These are phyloP conservation scores for Oxyria digyna DNA, from an alignment of 148 eudicot species.

Conservation along the genomic window DNA sequence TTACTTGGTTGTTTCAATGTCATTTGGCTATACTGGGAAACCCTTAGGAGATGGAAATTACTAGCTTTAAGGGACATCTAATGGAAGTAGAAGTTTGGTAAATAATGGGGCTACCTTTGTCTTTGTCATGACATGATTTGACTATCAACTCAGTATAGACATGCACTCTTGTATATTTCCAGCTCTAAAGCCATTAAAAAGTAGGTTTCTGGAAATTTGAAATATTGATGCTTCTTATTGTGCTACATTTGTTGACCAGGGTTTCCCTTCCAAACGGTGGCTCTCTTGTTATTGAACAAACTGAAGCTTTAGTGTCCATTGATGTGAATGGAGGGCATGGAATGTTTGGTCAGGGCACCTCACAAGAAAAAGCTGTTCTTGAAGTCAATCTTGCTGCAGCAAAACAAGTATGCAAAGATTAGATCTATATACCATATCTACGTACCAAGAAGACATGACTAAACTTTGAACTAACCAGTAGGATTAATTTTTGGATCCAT, in stretches of 20 bases:
- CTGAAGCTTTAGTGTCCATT: conserved; percentile 90
- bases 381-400: conserved; percentile 96
- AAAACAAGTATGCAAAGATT: conserved; percentile 48
- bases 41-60: not conserved
- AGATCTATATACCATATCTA: not conserved
- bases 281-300: conserved; percentile 87
- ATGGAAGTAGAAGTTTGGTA: not conserved
- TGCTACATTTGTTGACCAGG: conserved; percentile 24
- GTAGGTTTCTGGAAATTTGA: not conserved
- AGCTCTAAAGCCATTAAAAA: not conserved
- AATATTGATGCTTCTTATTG: not conserved
- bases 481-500: not conserved
- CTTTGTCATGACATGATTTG: not conserved
- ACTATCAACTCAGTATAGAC: not conserved
- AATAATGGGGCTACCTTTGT: not conserved
- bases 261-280: conserved; percentile 83
- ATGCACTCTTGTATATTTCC: not conserved
- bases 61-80: not conserved
- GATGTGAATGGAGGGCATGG: conserved; percentile 95
- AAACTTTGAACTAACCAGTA: not conserved
- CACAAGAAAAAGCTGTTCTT: conserved; percentile 86
- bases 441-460: not conserved
- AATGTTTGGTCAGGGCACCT: conserved; percentile 80
- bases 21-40: not conserved
- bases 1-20: not conserved